Percentiles rank a stretch among this genome's conserved stretches.
Evolutionary conservation across 2,329 filamentous ascomycete genomes (phyloP).

Genomic region (Exophiala sp.): DNA sequence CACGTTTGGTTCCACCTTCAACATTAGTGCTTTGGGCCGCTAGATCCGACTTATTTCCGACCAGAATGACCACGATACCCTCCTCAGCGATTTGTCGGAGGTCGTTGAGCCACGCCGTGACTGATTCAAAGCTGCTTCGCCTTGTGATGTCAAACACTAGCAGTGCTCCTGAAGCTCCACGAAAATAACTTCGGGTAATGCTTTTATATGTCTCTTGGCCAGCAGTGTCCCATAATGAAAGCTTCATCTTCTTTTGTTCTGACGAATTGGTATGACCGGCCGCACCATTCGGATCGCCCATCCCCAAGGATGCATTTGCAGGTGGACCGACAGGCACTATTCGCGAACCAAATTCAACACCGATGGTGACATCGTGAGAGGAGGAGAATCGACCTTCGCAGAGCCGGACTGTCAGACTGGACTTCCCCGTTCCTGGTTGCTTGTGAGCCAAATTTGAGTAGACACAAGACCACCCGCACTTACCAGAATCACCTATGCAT

Average conservation of each 20-base stretch:
- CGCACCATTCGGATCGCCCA: constrained; percentile 43
- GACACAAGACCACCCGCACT: not conserved
- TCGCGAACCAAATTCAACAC: constrained; percentile 90
- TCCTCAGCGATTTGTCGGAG: constrained; percentile 92
- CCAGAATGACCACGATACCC: constrained; percentile 88
- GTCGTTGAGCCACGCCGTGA: constrained; percentile 90
- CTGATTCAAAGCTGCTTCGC: constrained; percentile 78
- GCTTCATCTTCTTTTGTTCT: constrained; percentile 32
- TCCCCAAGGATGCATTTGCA: constrained; percentile 57
- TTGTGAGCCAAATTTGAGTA: constrained; percentile 2
- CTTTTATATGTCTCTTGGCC: constrained; percentile 98
- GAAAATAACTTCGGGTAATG: constrained; percentile 90
- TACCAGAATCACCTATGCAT: constrained; percentile 93
- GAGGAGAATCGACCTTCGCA: constrained; percentile 94
- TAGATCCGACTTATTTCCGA: constrained; percentile 92
- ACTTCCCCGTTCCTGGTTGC: constrained; percentile 66
- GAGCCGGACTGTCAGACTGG: constrained; percentile 83
- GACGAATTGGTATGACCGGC: not conserved
- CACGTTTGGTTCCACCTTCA: constrained; percentile 51
- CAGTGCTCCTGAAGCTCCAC: constrained; percentile 71
- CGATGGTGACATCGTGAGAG: constrained; percentile 95
- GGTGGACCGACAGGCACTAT: constrained; percentile 89
- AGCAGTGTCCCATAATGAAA: constrained; percentile 87
- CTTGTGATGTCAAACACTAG: constrained; percentile 94
- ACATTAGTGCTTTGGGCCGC: constrained; percentile 43